A percentile compares a stretch with the other conserved stretches of the same genome.
Evolutionary conservation across 768 basidiomycete species (phyloP).

Genomic region (Lactarius quietus): DNA sequence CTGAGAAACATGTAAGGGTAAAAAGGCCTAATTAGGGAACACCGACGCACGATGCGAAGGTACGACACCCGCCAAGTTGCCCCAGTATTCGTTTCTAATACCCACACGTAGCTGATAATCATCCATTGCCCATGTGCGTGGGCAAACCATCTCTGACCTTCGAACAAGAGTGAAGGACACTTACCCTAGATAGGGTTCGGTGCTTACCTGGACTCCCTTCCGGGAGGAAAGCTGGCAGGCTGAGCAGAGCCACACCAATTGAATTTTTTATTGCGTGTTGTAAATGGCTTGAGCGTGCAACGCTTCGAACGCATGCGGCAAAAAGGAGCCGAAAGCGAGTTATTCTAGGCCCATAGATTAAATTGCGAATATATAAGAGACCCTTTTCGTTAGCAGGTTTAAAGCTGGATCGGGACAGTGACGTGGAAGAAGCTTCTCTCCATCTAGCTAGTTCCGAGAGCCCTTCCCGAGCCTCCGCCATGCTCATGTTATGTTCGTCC

Average conservation of each 20-base stretch:
- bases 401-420: neutral
- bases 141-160: slow-evolving; percentile 41
- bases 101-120: slow-evolving; percentile 49
- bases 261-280: slow-evolving; percentile 47
- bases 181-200: neutral
- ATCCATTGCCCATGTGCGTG: slow-evolving; percentile 46
- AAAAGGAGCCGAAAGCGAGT: slow-evolving; percentile 35
- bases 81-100: slow-evolving; percentile 50
- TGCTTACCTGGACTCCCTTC: slow-evolving; percentile 34
- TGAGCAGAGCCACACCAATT: slow-evolving; percentile 41
- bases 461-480: slow-evolving; percentile 22
- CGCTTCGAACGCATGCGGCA: slow-evolving; percentile 32
- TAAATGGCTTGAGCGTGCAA: slow-evolving; percentile 42
- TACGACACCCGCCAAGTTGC: slow-evolving; percentile 48
- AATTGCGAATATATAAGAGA: slow-evolving; percentile 22
- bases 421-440: slow-evolving; percentile 3
- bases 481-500: slow-evolving; percentile 14
- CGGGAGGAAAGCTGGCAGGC: slow-evolving; percentile 44
- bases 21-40: neutral
- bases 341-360: slow-evolving; percentile 27
- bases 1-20: slow-evolving; percentile 22
- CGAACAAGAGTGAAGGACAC: neutral
- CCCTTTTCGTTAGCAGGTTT: slow-evolving; percentile 25
- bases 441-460: slow-evolving; percentile 17
- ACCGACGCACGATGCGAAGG: slow-evolving; percentile 40